phyloP scores from a whole-genome alignment of 1,139 yeast species.

The Candida gigantensis region DNA sequence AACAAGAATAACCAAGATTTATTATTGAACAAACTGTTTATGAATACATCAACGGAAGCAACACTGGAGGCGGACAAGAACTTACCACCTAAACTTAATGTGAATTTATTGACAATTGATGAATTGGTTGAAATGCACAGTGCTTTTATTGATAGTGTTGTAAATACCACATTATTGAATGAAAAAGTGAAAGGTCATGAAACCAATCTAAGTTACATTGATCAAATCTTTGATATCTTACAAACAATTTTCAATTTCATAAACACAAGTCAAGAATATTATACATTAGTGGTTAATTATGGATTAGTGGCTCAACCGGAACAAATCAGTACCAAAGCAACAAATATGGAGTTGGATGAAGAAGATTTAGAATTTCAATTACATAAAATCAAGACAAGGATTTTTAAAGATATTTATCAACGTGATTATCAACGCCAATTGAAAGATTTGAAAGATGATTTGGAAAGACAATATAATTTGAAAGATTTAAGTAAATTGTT shows the following conservation, averaged over 20 bases:
- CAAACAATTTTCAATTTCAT: constrained; percentile 46
- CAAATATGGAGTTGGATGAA: constrained; percentile 15
- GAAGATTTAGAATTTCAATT: constrained; percentile 23
- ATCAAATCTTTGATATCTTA: constrained; percentile 47
- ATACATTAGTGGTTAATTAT: constrained; percentile 31
- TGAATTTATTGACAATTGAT: constrained; percentile 44
- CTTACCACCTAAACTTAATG: constrained; percentile 14
- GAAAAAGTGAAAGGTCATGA: constrained; percentile 36
- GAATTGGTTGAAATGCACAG: constrained; percentile 46
- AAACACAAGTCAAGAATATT: constrained; percentile 47
- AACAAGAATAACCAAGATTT: constrained; percentile 15
- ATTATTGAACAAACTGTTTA: constrained; percentile 13
- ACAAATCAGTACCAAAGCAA: constrained; percentile 7
- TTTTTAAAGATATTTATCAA: constrained; percentile 27
- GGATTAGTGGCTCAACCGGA: constrained; percentile 28
- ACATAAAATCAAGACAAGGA: constrained; percentile 23
- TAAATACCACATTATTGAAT: constrained; percentile 42
- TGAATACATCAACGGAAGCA: too few species aligned
- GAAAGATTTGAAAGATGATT: constrained; percentile 27
- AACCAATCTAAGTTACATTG: constrained; percentile 43
- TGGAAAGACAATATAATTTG: constrained; percentile 27
- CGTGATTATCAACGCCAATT: constrained; percentile 23
- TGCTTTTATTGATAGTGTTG: constrained; percentile 37
- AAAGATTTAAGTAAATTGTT: constrained; percentile 25
- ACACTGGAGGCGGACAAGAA: constrained; percentile 5